Conservation (phyloP, 495 filamentous ascomycete genomes). For the Talaromyces ruber region DNA sequence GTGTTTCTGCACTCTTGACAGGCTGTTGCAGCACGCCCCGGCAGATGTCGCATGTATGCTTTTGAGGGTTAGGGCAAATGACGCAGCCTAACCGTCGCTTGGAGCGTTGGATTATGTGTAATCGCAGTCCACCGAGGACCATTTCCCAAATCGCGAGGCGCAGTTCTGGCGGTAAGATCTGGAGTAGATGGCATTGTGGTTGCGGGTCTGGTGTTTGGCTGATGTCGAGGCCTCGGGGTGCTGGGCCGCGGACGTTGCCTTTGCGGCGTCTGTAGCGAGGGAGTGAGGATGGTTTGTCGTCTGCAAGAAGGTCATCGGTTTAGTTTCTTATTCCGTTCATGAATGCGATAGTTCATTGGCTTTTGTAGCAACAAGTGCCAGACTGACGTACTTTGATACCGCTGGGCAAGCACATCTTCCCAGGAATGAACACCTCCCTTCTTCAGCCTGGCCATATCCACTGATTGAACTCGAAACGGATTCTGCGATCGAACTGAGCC, state of each 20-base stretch:
- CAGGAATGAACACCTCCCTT: slow-evolving; percentile 34
- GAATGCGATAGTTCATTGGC: neutral
- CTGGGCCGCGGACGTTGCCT: slow-evolving; percentile 1
- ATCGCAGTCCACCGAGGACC: slow-evolving; percentile 22
- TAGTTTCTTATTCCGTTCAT: neutral
- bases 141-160: slow-evolving; percentile 38
- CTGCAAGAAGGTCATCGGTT: slow-evolving; percentile 10
- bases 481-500: neutral
- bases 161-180: slow-evolving; percentile 35
- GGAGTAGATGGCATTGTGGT: slow-evolving; percentile 24
- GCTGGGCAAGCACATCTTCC: slow-evolving; percentile 39
- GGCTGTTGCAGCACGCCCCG: slow-evolving; percentile 19
- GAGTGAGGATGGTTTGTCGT: slow-evolving; percentile 29
- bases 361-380: neutral
- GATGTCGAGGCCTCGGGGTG: neutral
- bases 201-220: slow-evolving; percentile 12
- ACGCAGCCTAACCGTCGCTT: slow-evolving; percentile 28
- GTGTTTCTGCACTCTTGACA: slow-evolving; percentile 6
- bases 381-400: slow-evolving; percentile 32
- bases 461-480: neutral
- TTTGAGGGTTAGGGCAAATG: slow-evolving; percentile 21
- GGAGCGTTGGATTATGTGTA: slow-evolving; percentile 34
- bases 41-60: slow-evolving; percentile 28
- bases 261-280: slow-evolving; percentile 11
- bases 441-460: slow-evolving; percentile 31